Conservation (phyloP, 2,329 filamentous ascomycete genomes). For the Fusarium veterinarium region DNA sequence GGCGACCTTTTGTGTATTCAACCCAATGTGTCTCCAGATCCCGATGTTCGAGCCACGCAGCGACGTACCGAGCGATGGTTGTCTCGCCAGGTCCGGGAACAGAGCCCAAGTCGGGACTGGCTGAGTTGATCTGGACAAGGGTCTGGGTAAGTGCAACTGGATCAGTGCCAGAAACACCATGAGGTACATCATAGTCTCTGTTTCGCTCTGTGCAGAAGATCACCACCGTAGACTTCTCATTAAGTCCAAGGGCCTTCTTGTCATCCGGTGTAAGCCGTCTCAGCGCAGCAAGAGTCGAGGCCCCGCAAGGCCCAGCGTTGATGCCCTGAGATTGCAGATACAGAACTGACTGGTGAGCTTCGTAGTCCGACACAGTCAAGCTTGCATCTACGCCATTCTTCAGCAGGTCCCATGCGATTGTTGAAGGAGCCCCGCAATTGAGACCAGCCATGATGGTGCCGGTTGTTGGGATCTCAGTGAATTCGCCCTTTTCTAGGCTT, state of each 20-base stretch:
- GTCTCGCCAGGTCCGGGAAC: conserved; percentile 58
- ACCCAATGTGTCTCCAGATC: conserved; percentile 63
- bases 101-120: conserved; percentile 57
- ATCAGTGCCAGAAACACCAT: conserved; percentile 55
- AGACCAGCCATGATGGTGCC: conserved; percentile 80
- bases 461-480: conserved; percentile 63
- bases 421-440: conserved; percentile 77
- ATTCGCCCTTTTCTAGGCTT: conserved; percentile 61
- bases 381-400: conserved; percentile 68
- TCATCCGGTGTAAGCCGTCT: conserved; percentile 56
- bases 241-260: conserved; percentile 52
- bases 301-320: conserved; percentile 71
- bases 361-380: conserved; percentile 69
- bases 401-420: conserved; percentile 72
- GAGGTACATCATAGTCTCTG: conserved; percentile 63
- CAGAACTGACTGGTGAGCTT: conserved; percentile 69
- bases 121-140: conserved; percentile 62
- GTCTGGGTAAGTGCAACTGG: conserved; percentile 56
- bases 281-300: conserved; percentile 68
- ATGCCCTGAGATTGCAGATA: conserved; percentile 63
- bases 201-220: conserved; percentile 71
- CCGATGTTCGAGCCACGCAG: conserved; percentile 63
- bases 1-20: conserved; percentile 58
- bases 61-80: conserved; percentile 58
- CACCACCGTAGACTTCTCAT: conserved; percentile 67